A percentile compares a stretch with the other conserved stretches of the same genome.
These are phyloP conservation scores for Isoetes taiwanensis DNA, from an alignment of 75 land plant genomes.

Conservation along the genomic window DNA sequence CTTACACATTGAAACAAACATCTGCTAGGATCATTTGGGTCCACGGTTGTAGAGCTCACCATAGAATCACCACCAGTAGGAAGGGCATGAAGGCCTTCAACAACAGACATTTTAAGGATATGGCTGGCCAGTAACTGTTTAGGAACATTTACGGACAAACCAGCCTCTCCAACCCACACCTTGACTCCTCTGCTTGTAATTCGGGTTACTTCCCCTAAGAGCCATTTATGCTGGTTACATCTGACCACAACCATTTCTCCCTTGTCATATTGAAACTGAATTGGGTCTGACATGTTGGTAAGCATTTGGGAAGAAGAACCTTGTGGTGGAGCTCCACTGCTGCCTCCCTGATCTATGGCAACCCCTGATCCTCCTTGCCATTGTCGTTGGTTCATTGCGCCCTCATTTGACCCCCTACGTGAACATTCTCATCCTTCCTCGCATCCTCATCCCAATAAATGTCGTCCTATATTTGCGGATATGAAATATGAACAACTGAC, in stretches of 20 bases:
- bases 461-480: no score
- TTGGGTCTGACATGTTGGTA: no score
- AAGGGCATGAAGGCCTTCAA: background rate
- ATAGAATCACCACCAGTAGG: background rate
- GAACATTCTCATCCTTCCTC: no score
- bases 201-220: background rate
- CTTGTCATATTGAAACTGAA: conserved; percentile 7
- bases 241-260: background rate
- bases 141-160: background rate
- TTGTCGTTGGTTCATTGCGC: no score
- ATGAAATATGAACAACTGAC: no score
- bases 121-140: background rate
- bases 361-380: no score
- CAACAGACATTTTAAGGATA: background rate
- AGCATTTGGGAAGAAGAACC: no score
- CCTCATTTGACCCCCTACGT: no score
- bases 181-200: background rate
- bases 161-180: conserved; percentile 1
- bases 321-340: no score
- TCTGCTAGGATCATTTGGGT: background rate
- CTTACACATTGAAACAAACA: background rate
- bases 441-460: no score
- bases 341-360: no score
- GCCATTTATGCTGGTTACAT: background rate
- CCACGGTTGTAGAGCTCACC: background rate